phyloP scores from a whole-genome alignment of 371 early-diverging fungal species.

The Rhizopus arrhizus region DNA sequence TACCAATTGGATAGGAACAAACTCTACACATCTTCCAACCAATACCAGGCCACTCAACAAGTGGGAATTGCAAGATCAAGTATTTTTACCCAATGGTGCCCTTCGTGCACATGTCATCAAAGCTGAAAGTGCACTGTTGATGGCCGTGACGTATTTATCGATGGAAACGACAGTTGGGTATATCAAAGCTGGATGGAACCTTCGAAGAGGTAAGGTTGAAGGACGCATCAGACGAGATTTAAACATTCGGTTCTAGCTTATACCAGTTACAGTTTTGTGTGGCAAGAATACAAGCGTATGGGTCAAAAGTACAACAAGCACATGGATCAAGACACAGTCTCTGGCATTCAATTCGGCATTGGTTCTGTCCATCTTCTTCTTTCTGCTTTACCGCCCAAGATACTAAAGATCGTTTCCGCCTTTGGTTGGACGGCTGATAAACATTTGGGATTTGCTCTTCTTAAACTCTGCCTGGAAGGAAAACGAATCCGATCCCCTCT shows the following conservation, averaged over 20 bases:
- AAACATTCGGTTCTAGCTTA: constrained; percentile 30
- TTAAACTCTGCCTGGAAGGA: constrained; percentile 57
- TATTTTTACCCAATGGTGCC: constrained; percentile 57
- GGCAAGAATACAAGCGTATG: constrained; percentile 56
- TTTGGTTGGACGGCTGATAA: constrained; percentile 65
- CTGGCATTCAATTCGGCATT: constrained; percentile 55
- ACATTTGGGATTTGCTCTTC: constrained; percentile 59
- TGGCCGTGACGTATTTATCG: constrained; percentile 55
- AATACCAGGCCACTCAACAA: constrained; percentile 37
- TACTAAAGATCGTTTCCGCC: constrained; percentile 56
- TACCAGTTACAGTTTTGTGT: constrained; percentile 49
- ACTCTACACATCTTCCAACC: constrained; percentile 44
- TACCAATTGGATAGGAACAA: constrained; percentile 43
- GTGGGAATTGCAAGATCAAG: constrained; percentile 29
- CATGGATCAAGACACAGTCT: constrained; percentile 49
- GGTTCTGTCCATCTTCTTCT: constrained; percentile 64
- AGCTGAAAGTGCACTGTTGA: constrained; percentile 61
- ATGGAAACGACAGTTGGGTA: constrained; percentile 63
- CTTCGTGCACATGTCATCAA: constrained; percentile 63
- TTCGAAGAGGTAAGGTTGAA: constrained; percentile 54
- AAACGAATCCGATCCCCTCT: constrained; percentile 60
- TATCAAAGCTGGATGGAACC: constrained; percentile 62
- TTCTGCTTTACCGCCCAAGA: constrained; percentile 60
- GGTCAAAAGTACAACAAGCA: constrained; percentile 43
- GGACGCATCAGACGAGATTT: no score